Conservation (phyloP, 1,139 yeast species). For the Blastobotrys persicus region DNA sequence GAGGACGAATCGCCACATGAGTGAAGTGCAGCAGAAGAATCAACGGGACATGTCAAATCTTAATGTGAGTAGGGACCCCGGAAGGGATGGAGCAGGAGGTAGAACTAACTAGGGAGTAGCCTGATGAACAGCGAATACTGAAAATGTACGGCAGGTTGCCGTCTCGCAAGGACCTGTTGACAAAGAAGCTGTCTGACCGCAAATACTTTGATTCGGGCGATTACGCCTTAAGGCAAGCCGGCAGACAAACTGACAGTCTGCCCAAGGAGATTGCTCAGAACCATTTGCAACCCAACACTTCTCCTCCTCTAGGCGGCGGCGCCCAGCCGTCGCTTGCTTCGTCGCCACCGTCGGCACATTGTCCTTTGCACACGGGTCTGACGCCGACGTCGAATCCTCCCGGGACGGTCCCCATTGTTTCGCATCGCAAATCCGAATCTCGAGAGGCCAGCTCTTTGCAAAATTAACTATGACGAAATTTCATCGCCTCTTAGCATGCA, state of each 20-base stretch:
- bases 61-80: not conserved
- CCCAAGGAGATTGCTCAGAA: conserved; percentile 24
- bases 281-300: not conserved
- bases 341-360: conserved; percentile 5
- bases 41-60: not conserved
- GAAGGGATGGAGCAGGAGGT: too few species aligned
- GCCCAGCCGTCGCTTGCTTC: not conserved
- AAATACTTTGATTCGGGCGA: conserved; percentile 97
- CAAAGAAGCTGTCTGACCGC: conserved; percentile 71
- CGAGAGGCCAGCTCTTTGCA: conserved; percentile 4
- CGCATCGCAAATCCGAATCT: conserved; percentile 1
- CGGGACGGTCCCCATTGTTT: conserved; percentile 11
- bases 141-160: conserved; percentile 88
- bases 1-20: too few species aligned
- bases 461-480: conserved; percentile 2
- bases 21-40: not conserved
- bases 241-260: conserved; percentile 30
- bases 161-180: conserved; percentile 73
- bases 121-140: conserved; percentile 48
- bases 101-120: not conserved
- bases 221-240: conserved; percentile 85
- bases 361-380: not conserved
- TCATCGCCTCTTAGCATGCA: not conserved
- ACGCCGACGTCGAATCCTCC: conserved; percentile 4
- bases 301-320: not conserved